Base-by-base conservation (phyloP, 2,329 filamentous ascomycete genomes). In the Stachybotrys chlorohalonatus region DNA sequence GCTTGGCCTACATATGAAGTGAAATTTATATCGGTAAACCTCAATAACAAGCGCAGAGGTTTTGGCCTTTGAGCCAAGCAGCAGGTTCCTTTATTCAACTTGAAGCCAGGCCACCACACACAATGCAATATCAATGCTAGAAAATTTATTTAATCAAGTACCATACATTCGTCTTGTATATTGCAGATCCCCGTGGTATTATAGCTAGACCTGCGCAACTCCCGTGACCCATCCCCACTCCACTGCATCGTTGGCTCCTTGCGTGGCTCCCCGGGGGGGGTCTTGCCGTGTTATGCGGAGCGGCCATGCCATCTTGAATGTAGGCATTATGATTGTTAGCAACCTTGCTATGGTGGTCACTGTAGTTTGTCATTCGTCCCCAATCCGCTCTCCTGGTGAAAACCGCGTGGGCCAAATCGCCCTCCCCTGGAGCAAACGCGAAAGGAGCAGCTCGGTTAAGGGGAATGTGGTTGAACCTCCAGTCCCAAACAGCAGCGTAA, bases 401-500 rank as follows among this genome's bases (percentile, higher is more conserved):
- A 4, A 82, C 70, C 0, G 81, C 75, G 53, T 81, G 72, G 54
- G 76, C 74, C 51, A 85, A 75, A 51, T 78, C 77, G 5, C 66
- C 68, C 7, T 67, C 66, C 0, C 69, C 71, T n/a, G 60, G 46
- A 8, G 60, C 73, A 57, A 82, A 84, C 24, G 72, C 68, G 62
- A 84, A 85, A 0, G 82, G 74, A 17, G 75, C 70, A 47, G 76
- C 73, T 17, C 84, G 77, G 60, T 82, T 79, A 6, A 88, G 74
- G 16, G 85, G 84, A 36, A 88, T 79, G 64, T 88, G 85, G 64
- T 81, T 81, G 59, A 65, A 85, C 31, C 84, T 72, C 74, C 82
- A 87, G 66, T 89, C 84, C 82, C 83, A 89, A 52, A 88, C 73
- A 8, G 78, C 73, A 0, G 84, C 83, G 60, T 86, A 89, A 2